phyloP scores from a whole-genome alignment of 176 grass and related monocot genomes.

The Guadua angustifolia region DNA sequence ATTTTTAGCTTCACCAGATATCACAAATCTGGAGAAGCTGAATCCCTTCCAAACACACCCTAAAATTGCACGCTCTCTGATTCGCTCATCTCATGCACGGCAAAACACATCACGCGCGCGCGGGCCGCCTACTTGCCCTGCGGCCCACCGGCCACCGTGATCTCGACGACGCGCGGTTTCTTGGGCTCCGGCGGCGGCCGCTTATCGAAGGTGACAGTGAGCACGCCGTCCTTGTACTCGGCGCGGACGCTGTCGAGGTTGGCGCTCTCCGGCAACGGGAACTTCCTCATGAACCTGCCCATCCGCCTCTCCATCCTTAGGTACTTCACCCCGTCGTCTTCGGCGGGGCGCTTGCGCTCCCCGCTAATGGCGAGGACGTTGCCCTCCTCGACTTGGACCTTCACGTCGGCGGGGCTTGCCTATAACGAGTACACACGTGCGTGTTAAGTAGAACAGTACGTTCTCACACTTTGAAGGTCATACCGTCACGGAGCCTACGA shows the following conservation, averaged over 20 bases:
- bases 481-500: too few relatives aligned
- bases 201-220: conserved; percentile 64
- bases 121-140: not conserved
- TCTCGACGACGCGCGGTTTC: conserved; percentile 61
- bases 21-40: too few relatives aligned
- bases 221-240: conserved; percentile 61
- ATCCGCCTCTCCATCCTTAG: conserved; percentile 62
- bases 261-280: conserved; percentile 57
- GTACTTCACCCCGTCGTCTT: conserved; percentile 50
- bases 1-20: too few relatives aligned
- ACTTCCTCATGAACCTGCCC: conserved; percentile 64
- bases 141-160: conserved; percentile 27
- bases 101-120: not conserved
- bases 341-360: conserved; percentile 56
- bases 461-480: too few relatives aligned
- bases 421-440: not conserved
- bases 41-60: too few relatives aligned
- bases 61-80: not conserved
- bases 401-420: conserved; percentile 50
- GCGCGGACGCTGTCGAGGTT: conserved; percentile 54
- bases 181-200: conserved; percentile 61
- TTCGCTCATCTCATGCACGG: not conserved
- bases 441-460: too few relatives aligned
- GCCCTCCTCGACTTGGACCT: conserved; percentile 71
- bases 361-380: conserved; percentile 65